Evolutionary conservation across 306 rosid species (phyloP).

Genomic region (Prunus mira): DNA sequence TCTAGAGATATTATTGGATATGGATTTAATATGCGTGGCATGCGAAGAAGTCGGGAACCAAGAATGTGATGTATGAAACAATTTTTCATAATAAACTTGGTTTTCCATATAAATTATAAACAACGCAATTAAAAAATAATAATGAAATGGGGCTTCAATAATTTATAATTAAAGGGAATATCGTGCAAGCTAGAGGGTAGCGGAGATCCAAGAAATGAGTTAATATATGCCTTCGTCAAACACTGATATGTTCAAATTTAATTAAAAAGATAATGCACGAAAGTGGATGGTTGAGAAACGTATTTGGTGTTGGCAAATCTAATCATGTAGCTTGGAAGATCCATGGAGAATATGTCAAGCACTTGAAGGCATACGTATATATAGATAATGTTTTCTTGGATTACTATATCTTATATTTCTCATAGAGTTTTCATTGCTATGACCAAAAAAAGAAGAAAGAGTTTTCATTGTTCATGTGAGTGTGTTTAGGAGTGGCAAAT

Average conservation of each 20-base stretch:
- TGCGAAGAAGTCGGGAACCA: too few relatives aligned
- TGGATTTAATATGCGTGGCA: too few relatives aligned
- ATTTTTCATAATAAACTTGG: too few relatives aligned
- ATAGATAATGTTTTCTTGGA: neutral
- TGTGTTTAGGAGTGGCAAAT: too few relatives aligned
- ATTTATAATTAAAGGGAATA: neutral
- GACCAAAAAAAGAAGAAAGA: too few relatives aligned
- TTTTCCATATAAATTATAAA: too few relatives aligned
- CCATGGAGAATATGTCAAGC: neutral
- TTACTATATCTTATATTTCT: neutral
- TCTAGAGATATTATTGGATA: neutral
- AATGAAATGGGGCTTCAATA: neutral
- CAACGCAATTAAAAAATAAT: neutral
- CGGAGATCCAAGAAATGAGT: neutral
- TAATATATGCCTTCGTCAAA: neutral
- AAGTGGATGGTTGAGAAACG: neutral
- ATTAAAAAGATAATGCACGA: neutral
- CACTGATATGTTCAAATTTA: neutral
- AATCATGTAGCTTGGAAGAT: conserved; percentile 5
- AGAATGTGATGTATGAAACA: too few relatives aligned
- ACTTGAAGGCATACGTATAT: neutral
- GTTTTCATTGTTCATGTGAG: too few relatives aligned
- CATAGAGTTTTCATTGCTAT: neutral
- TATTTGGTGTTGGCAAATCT: neutral
- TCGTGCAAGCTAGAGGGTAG: neutral